phyloP scores from a whole-genome alignment of 768 basidiomycete species.

The Lactarius indigo region DNA sequence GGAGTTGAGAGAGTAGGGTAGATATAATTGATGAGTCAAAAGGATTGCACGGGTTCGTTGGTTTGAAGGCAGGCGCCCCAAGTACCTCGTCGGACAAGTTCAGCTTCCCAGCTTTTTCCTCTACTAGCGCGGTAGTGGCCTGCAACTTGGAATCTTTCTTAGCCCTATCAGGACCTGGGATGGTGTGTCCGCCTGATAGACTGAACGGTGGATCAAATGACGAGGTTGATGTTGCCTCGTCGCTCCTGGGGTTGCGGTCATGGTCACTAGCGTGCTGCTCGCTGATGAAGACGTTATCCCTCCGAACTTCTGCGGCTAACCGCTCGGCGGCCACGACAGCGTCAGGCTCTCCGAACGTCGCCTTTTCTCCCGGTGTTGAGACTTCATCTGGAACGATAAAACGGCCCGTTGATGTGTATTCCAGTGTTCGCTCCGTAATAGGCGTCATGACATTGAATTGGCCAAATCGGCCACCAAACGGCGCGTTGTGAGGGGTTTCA shows the following conservation, averaged over 20 bases:
- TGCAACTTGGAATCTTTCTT: conserved; percentile 16
- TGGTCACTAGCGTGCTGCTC: conserved; percentile 18
- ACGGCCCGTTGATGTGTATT: conserved; percentile 68
- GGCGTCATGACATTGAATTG: conserved; percentile 94
- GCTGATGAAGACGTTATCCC: conserved; percentile 27
- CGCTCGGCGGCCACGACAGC: conserved; percentile 52
- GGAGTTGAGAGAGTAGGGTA: conserved; percentile 60
- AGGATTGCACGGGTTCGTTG: conserved; percentile 87
- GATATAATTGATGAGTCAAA: conserved; percentile 65
- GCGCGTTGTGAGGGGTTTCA: conserved; percentile 35
- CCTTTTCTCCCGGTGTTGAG: conserved; percentile 28
- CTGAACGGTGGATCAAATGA: conserved; percentile 17
- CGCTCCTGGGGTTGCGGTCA: conserved; percentile 20
- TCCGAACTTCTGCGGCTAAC: conserved; percentile 44
- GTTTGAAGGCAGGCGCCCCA: conserved; percentile 59
- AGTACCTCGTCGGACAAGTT: conserved; percentile 64
- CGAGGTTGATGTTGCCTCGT: conserved; percentile 21
- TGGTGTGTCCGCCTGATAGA: conserved; percentile 17
- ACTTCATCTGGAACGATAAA: conserved; percentile 31
- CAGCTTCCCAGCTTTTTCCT: conserved; percentile 61
- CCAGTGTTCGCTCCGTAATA: conserved; percentile 91
- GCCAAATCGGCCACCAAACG: conserved; percentile 73
- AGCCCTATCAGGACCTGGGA: conserved; percentile 23
- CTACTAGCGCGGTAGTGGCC: conserved; percentile 32
- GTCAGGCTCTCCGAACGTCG: conserved; percentile 30